These are phyloP conservation scores for Macrolepiota albuminosa DNA, from an alignment of 768 basidiomycete genomes.

Conservation along the genomic window DNA sequence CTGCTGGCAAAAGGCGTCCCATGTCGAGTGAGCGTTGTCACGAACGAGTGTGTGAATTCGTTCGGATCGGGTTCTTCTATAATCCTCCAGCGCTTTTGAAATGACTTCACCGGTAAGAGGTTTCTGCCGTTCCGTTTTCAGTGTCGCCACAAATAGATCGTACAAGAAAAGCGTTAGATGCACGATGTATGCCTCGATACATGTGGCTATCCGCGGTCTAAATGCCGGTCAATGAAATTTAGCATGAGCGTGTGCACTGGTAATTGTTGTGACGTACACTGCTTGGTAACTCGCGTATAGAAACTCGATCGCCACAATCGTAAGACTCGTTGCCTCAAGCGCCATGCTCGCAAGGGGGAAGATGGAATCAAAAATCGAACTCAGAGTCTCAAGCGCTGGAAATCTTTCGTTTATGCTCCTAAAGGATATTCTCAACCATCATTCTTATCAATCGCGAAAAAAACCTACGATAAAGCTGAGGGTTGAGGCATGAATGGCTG, in stretches of 20 bases:
- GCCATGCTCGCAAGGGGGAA: slow-evolving; percentile 2
- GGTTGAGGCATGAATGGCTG: neutral
- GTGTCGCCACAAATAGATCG: slow-evolving; percentile 5
- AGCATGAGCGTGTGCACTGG: too few species aligned
- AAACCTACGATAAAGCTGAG: neutral
- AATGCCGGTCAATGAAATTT: too few species aligned
- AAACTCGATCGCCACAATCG: neutral
- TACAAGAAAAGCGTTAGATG: slow-evolving; percentile 15
- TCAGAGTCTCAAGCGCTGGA: neutral
- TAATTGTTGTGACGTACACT: neutral
- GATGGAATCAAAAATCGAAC: neutral
- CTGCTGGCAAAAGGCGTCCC: neutral
- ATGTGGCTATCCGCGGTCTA: neutral
- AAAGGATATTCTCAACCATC: neutral
- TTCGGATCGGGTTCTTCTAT: neutral
- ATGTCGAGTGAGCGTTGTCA: neutral
- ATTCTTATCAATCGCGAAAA: neutral
- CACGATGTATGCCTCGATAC: slow-evolving; percentile 17
- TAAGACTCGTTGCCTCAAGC: neutral
- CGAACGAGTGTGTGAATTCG: neutral
- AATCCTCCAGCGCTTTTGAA: neutral
- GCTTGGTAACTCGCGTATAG: neutral
- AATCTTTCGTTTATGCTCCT: neutral
- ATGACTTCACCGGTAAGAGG: neutral
- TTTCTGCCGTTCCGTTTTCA: neutral